Percentiles rank a stretch among this genome's conserved stretches.
These are phyloP conservation scores for Iberis pinnata DNA, from an alignment of 345 rosid species.

Conservation along the genomic window DNA sequence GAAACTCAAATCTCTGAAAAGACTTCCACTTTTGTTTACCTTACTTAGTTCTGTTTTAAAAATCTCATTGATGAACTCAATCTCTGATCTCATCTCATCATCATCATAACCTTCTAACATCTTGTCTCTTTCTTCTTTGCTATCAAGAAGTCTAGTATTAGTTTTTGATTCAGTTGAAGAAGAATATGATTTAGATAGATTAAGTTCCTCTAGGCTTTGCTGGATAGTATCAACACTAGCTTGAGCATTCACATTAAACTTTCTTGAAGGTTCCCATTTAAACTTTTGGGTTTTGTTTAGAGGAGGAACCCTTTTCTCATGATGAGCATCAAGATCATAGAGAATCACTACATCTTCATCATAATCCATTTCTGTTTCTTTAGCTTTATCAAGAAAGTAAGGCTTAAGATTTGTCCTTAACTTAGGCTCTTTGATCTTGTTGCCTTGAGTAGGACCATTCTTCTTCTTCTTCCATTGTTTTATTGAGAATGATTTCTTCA, in stretches of 20 bases:
- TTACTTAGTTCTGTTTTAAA: too few species aligned
- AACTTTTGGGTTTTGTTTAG: too few species aligned
- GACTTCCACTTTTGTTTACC: constrained; percentile 31
- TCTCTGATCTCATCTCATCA: constrained; percentile 60
- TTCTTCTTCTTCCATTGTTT: constrained; percentile 96
- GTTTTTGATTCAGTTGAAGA: constrained; percentile 39
- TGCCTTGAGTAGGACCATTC: constrained; percentile 87
- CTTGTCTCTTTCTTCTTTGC: constrained; percentile 20
- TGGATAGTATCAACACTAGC: constrained; percentile 82
- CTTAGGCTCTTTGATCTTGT: constrained; percentile 92
- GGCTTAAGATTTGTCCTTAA: constrained; percentile 81
- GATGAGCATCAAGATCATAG: constrained; percentile 76
- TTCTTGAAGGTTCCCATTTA: constrained; percentile 83
- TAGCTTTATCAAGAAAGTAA: constrained; percentile 82
- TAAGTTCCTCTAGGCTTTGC: constrained; percentile 80
- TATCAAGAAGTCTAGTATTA: constrained; percentile 22
- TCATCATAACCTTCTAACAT: constrained; percentile 28
- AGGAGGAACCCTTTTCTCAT: too few species aligned
- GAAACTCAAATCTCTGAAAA: constrained; percentile 41
- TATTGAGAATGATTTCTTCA: constrained; percentile 44
- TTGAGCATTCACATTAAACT: constrained; percentile 73
- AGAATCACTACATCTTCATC: constrained; percentile 72
- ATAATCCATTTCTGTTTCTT: constrained; percentile 96
- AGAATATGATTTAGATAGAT: constrained; percentile 35
- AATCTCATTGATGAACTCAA: constrained; percentile 86